Conservation (phyloP, 2,329 filamentous ascomycete species). For the Verticillium alfalfae region DNA sequence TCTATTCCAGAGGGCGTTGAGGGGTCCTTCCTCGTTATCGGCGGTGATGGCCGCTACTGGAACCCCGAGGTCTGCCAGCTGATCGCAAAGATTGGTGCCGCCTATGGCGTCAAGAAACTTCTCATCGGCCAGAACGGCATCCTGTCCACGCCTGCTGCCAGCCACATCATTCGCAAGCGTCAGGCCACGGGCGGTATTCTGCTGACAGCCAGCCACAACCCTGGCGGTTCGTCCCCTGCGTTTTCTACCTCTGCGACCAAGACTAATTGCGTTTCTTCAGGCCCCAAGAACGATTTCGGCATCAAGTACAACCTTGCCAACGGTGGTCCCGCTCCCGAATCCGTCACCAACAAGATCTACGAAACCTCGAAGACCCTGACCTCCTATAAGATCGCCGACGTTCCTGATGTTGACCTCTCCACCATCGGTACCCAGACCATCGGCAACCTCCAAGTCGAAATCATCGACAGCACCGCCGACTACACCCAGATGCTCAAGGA, state of each 20-base stretch:
- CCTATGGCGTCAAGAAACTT: constrained; percentile 98
- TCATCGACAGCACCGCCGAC: constrained; percentile 88
- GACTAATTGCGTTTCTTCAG: constrained; percentile 34
- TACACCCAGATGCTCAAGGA: constrained; percentile 95
- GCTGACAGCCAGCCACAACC: constrained; percentile 96
- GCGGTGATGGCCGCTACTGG: constrained; percentile 94
- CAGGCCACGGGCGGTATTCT: constrained; percentile 96
- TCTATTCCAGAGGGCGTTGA: constrained; percentile 93
- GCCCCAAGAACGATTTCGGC: constrained; percentile 90
- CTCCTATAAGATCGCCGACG: constrained; percentile 86
- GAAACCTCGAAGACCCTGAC: constrained; percentile 83
- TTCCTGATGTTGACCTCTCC: constrained; percentile 79
- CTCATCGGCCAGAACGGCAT: constrained; percentile 95
- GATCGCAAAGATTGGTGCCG: constrained; percentile 94
- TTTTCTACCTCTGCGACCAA: constrained; percentile 1
- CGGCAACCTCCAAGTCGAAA: constrained; percentile 84
- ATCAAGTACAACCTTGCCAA: constrained; percentile 99
- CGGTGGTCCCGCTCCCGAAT: constrained; percentile 90
- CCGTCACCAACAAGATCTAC: constrained; percentile 97
- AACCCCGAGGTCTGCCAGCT: constrained; percentile 95
- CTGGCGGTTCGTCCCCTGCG: constrained; percentile 64
- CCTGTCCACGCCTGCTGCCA: constrained; percentile 91
- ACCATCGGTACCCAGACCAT: constrained; percentile 81
- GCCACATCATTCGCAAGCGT: constrained; percentile 89
- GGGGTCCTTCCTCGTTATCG: constrained; percentile 86